Percentiles rank a stretch among this genome's conserved stretches.
phyloP scores from a whole-genome alignment of 148 eudicot species.

The Agrostemma githago region DNA sequence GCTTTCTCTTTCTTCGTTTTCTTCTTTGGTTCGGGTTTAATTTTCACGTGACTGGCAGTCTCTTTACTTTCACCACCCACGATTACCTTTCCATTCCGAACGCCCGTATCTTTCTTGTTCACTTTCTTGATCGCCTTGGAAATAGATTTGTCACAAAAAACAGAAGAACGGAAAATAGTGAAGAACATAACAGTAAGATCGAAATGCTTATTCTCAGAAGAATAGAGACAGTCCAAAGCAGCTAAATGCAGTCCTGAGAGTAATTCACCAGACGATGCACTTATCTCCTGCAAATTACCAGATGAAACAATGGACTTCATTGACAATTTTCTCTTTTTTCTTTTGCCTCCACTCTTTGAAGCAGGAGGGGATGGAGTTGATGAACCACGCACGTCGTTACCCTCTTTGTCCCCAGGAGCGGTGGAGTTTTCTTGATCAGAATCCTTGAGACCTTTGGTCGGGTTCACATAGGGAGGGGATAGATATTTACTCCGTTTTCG shows the following conservation, averaged over 20 bases:
- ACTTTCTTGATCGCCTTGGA: conserved; percentile 15
- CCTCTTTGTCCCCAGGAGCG: conserved; percentile 20
- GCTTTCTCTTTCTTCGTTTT: conserved; percentile 33
- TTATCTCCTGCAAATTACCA: conserved; percentile 23
- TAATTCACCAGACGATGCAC: conserved; percentile 49
- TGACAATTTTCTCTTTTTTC: conserved; percentile 24
- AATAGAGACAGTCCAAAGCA: conserved; percentile 44
- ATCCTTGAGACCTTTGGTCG: conserved; percentile 27
- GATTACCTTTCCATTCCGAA: conserved; percentile 19
- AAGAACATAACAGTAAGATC: conserved; percentile 41
- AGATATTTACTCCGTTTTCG: conserved; percentile 78
- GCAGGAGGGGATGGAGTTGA: conserved; percentile 25
- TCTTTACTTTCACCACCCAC: conserved; percentile 11
- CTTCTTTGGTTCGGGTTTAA: conserved; percentile 22
- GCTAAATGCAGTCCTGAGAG: conserved; percentile 51
- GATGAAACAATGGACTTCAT: conserved; percentile 28
- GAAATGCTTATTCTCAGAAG: conserved; percentile 33
- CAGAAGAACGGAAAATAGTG: conserved; percentile 42
- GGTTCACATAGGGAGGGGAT: conserved; percentile 52
- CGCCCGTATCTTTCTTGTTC: conserved; percentile 1
- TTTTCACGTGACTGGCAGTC: neutral
- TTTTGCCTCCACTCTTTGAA: conserved; percentile 31
- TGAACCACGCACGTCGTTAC: conserved; percentile 18
- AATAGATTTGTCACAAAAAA: conserved; percentile 29
- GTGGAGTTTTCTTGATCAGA: conserved; percentile 25